Percentiles rank a stretch among this genome's conserved stretches.
Evolutionary conservation across 768 basidiomycete species (phyloP).

Genomic region (Clavulina sp.): DNA sequence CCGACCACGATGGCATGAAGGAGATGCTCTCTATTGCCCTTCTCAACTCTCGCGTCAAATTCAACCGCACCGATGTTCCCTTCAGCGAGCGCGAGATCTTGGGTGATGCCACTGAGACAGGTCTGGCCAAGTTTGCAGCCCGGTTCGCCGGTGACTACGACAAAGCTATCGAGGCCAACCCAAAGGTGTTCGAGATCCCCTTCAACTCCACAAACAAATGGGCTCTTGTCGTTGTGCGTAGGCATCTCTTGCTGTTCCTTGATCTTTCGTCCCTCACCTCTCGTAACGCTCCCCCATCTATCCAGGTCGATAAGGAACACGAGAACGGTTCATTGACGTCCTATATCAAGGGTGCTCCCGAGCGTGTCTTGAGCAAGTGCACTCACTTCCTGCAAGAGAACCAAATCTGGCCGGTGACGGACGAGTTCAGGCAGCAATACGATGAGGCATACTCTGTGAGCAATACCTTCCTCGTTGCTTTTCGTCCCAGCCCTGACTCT

Average conservation of each 20-base stretch:
- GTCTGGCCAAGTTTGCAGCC: slow-evolving; percentile 48
- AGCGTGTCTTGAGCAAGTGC: slow-evolving; percentile 49
- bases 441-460: slow-evolving; percentile 45
- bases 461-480: background rate
- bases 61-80: slow-evolving; percentile 43
- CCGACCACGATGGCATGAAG: slow-evolving; percentile 38
- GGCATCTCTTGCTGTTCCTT: background rate
- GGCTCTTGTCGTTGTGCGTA: slow-evolving; percentile 46
- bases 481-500: background rate
- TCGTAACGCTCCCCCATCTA: too few relatives aligned
- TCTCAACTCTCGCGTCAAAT: slow-evolving; percentile 53
- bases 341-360: slow-evolving; percentile 54
- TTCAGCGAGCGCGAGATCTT: slow-evolving; percentile 44
- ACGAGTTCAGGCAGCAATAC: slow-evolving; percentile 35
- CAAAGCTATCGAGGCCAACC: slow-evolving; percentile 28
- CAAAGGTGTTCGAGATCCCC: slow-evolving; percentile 56
- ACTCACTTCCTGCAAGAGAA: slow-evolving; percentile 41
- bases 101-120: slow-evolving; percentile 64
- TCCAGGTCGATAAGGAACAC: slow-evolving; percentile 43
- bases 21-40: slow-evolving; percentile 48
- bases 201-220: slow-evolving; percentile 63
- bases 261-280: too few relatives aligned
- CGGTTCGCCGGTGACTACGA: slow-evolving; percentile 35
- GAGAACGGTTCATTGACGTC: slow-evolving; percentile 27
- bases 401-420: slow-evolving; percentile 29